Evolutionary conservation across 352 stramenopile species (phyloP), one percentile per base, ranked within the genome.

Genomic region (Phytophthora lateralis): DNA sequence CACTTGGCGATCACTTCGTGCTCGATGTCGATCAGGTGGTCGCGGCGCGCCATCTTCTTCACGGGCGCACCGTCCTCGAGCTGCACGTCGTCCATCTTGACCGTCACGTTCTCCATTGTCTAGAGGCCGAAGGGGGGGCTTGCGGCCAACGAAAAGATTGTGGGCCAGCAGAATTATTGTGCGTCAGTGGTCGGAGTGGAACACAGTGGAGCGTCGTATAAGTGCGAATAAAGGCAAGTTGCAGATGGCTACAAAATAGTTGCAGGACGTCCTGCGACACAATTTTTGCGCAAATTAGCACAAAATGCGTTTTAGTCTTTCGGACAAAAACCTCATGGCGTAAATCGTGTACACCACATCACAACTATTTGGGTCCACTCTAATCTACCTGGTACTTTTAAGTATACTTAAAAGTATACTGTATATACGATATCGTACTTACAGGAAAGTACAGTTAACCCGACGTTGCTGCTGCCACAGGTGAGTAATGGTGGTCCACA

Each of bases 11-110:
- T 89, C 18, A 99, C 76, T 39, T 89, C 73, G 42, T 91, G 74
- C 82, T 99, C 96, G 50, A 98, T 97, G 44, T 84, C 81, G 38
- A 95, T 89, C 32, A 98, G 64, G 68, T 96, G 89, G 76, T 98
- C 91, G 55, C 92, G 86, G 46, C 91, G 87, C 54, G 82, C 79
- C 70, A 94, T 93, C 61, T 93, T 93, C 74, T 90, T 94, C 35
- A 53, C 65, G 30, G 71, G 71, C 18, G 63, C 57, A 50, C 60
- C 69, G 44, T 86, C 81, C 42, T 86, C 80, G 18, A 92, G 71
- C 74, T 93, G 74, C 65, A 93, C 82, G 59, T 91, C 72, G 68
- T 91, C 71, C 80, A 96, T 82, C 80, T 93, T 89, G 52, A 66
- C 74, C 38, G 75, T 82, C 66, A 93, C 83, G 63, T 83, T 88